Evolutionary conservation across 257 asterid species (phyloP).

Genomic region (Orobanche coerulescens): DNA sequence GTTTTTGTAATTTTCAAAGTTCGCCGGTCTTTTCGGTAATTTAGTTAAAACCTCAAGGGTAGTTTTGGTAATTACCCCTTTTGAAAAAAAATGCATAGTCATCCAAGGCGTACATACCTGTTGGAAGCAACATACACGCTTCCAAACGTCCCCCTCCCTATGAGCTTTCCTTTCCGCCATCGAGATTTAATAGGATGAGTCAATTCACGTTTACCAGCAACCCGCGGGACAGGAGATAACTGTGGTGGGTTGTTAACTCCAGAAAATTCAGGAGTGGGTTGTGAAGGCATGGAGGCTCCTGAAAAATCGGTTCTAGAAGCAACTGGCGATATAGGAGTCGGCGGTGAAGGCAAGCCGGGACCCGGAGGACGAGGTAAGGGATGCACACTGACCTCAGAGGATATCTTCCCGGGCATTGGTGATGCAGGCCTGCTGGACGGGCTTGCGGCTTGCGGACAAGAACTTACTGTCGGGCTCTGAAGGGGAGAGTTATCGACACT

Average conservation of each 20-base stretch:
- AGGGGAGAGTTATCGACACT: constrained; percentile 51
- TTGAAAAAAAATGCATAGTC: not conserved
- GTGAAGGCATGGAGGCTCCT: constrained; percentile 27
- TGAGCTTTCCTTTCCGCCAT: constrained; percentile 89
- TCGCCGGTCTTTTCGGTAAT: not conserved
- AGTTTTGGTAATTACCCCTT: not conserved
- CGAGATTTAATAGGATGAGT: constrained; percentile 45
- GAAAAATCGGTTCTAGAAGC: constrained; percentile 32
- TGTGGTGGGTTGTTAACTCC: constrained; percentile 31
- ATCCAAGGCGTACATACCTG: constrained; percentile 37
- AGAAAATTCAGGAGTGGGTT: constrained; percentile 23
- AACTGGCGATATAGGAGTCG: constrained; percentile 28
- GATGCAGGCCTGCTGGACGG: constrained; percentile 31
- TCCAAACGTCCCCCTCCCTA: constrained; percentile 90
- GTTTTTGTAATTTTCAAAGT: not conserved
- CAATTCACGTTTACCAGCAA: constrained; percentile 36
- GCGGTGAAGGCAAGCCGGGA: constrained; percentile 34
- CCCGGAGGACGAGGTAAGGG: constrained; percentile 84
- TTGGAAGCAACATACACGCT: constrained; percentile 86
- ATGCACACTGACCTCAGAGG: constrained; percentile 44
- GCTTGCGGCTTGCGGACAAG: constrained; percentile 10
- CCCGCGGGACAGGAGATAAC: constrained; percentile 33
- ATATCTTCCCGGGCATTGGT: constrained; percentile 21
- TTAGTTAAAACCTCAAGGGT: not conserved
- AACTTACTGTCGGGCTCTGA: constrained; percentile 40